Conservation (phyloP, 1,284 basidiomycete genomes). For the Acaromyces ingoldii region DNA sequence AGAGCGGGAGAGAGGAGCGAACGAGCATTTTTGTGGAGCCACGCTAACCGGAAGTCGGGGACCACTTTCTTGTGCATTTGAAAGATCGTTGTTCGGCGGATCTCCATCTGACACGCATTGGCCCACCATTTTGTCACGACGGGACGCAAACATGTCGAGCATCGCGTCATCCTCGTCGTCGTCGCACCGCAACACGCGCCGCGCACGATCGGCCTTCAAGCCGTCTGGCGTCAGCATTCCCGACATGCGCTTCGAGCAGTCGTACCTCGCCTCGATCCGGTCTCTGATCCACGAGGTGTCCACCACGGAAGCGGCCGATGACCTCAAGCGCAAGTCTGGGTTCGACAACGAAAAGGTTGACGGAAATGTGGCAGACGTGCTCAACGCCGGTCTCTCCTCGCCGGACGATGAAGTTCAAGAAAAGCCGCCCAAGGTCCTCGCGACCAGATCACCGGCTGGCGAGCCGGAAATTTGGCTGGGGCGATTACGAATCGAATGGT, state of each 20-base stretch:
- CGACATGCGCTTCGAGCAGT: constrained; percentile 42
- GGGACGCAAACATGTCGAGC: too few relatives aligned
- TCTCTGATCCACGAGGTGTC: constrained; percentile 32
- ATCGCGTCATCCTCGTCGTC: too few relatives aligned
- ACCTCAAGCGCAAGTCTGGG: background rate
- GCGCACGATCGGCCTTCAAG: too few relatives aligned
- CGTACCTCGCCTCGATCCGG: constrained; percentile 35
- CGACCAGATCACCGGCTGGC: background rate
- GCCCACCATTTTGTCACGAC: too few relatives aligned
- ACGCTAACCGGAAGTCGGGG: too few relatives aligned
- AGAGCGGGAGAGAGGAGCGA: too few relatives aligned
- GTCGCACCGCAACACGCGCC: too few relatives aligned
- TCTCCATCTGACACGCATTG: too few relatives aligned
- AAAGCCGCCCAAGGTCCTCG: constrained; percentile 1
- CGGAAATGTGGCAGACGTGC: background rate
- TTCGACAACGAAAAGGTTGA: background rate
- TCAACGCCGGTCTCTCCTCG: background rate
- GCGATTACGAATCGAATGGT: constrained; percentile 38
- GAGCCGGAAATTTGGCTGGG: constrained; percentile 37
- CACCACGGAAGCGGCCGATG: constrained; percentile 4
- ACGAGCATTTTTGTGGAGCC: too few relatives aligned
- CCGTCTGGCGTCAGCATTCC: constrained; percentile 18
- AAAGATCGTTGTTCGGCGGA: too few relatives aligned
- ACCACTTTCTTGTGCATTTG: too few relatives aligned
- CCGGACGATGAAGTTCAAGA: background rate